Base-by-base conservation (phyloP, 2,329 filamentous ascomycete species). In the Monilinia polystroma region DNA sequence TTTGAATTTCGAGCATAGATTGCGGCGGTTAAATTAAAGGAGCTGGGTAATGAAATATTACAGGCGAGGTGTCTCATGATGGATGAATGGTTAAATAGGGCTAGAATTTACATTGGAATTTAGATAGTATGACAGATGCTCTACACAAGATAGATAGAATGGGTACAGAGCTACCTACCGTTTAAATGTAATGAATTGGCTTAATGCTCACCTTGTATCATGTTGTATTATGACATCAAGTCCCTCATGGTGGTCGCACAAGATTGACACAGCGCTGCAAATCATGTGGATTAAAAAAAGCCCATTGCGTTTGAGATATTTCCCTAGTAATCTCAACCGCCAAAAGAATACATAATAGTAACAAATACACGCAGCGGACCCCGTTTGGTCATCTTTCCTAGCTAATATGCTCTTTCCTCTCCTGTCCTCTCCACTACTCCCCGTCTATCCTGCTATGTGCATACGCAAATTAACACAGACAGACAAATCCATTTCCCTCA, bases 341-440 rank as follows among this genome's bases (percentile, higher is more conserved):
- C 29, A n/a, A 35, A 23, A 49, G 4, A 35, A 59, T 49, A 59
- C 57, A 59, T 4, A 49, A 59, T 35, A 16, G 26, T 59, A 59
- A 59, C 43, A 49, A 35, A 49, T 49, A 59, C 57, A 59, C 12
- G 12, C 18, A 23, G 16, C 1, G 26, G 12, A 49, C n/a, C 20
- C 11, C 11, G 3, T 20, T 54, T 10, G 10, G 16, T 12, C 2
- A 7, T 54, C 18, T 32, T 59, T 59, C 43, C 12, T 12, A 49
- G 12, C 20, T 23, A 43, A 11, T 35, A 35, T 49, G 57, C 57
- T 35, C 41, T 45, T 18, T 4, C 14, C 38, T 47, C 41, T 6
- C 14, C 54, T 23, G 18, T 6, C 35, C 54, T 23, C 45, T 6
- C 35, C 16, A 18, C 54, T 43, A 45, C 55, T 58, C 26, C 41